Evolutionary conservation across 202 grass and related monocot species (phyloP).

Genomic region (Eragrostis tef): DNA sequence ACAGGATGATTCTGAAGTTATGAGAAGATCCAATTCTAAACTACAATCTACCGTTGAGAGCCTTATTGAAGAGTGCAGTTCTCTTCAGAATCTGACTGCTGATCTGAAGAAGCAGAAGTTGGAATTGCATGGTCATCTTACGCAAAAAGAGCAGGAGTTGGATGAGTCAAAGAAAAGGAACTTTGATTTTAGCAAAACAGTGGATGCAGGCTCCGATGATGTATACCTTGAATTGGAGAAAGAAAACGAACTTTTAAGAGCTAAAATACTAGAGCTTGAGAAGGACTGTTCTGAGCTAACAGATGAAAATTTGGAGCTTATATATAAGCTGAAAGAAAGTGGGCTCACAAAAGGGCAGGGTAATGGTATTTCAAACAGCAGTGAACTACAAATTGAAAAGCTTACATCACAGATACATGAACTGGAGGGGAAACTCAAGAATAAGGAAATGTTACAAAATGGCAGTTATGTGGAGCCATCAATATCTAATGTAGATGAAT

Average conservation of each 20-base stretch:
- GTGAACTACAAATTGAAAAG: constrained; percentile 48
- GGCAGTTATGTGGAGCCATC: constrained; percentile 41
- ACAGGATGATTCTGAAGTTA: constrained; percentile 77
- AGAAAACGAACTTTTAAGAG: constrained; percentile 73
- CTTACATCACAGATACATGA: constrained; percentile 62
- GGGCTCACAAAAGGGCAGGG: constrained; percentile 41
- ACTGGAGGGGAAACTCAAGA: constrained; percentile 61
- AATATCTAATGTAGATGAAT: constrained; percentile 53
- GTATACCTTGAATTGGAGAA: constrained; percentile 64
- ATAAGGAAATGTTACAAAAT: constrained; percentile 53
- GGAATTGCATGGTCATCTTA: constrained; percentile 72
- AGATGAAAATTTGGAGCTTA: constrained; percentile 97
- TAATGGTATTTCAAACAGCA: constrained; percentile 48
- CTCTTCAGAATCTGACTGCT: constrained; percentile 75
- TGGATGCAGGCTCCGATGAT: constrained; percentile 56
- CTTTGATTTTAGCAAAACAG: constrained; percentile 69
- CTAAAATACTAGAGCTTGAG: constrained; percentile 92
- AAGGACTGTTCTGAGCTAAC: constrained; percentile 93
- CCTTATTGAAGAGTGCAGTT: constrained; percentile 94
- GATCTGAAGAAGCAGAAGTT: constrained; percentile 85
- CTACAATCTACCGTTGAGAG: constrained; percentile 83
- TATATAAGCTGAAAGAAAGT: constrained; percentile 78
- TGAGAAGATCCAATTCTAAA: constrained; percentile 88
- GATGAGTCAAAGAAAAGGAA: constrained; percentile 74
- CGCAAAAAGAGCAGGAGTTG: constrained; percentile 73